Base-by-base conservation (phyloP, 306 rosid genomes). In the peach (Prunus persica) region DNA sequence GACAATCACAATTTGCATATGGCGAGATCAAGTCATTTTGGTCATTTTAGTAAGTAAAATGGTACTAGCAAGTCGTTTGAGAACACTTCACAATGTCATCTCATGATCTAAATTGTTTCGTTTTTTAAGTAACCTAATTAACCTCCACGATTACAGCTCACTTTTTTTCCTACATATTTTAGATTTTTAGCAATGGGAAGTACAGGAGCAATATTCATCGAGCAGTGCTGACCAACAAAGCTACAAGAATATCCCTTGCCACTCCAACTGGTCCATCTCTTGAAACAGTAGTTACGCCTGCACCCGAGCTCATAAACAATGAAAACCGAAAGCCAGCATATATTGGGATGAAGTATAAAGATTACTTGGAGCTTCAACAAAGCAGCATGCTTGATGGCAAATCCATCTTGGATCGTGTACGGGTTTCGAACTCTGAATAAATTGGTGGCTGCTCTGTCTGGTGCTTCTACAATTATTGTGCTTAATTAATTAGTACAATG, bases 151-250 rank as follows among this genome's bases (percentile, higher is more conserved):
- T 32, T 32, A 32, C 38, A 32, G 38, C 38, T 32, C 38, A 5
- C 38, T 34, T 5, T 5, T 34, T 34, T 34, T 34, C 38, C 38
- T 34, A 34, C 38, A 1, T 5, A 34, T 34, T 7, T 5, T 27
- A 83, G 86, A 70, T 83, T 24, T 74, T 79, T 22, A 83, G 83
- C 49, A 79, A 83, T 54, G 83, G 83, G 11, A 79, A 75, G 80
- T 79, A 69, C 78, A 71, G 45, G 62, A 75, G 86, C 46, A 55
- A 60, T 49, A 3, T 73, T 16, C 86, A 82, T 58, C 61, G 80
- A 49, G 84, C 79, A 18, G 72, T 75, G 13, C 62, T 80, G 50
- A 80, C 69, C 43, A 70, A 41, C 30, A 32, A 56, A 6, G 57
- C 51, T 6, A 79, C 78, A 56, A 75, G 86, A 65, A 65, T 75